Percentiles rank a stretch among this genome's conserved stretches.
phyloP scores from a whole-genome alignment of 768 basidiomycete species.

The Daedalea quercina region DNA sequence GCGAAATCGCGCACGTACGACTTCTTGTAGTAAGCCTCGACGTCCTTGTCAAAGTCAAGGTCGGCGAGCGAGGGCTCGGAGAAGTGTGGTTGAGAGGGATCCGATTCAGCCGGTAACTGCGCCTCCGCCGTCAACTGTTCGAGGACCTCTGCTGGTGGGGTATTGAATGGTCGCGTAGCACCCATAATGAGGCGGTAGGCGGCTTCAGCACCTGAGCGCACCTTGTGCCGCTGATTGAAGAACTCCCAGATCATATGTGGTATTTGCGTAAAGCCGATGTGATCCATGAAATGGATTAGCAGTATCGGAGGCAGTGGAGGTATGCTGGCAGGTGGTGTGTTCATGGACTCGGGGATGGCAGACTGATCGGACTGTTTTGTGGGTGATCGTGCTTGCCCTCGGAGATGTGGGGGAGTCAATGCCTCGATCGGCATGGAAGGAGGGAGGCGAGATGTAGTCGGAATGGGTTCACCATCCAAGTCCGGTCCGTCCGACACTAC shows the following conservation, averaged over 20 bases:
- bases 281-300: constrained; percentile 65
- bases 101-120: constrained; percentile 12
- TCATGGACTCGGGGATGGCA: constrained; percentile 26
- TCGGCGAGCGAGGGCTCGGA: constrained; percentile 36
- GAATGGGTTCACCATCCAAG: constrained; percentile 32
- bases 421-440: constrained; percentile 24
- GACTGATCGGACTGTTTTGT: constrained; percentile 14
- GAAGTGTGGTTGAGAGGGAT: constrained; percentile 12
- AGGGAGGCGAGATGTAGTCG: constrained; percentile 32
- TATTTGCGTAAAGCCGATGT: constrained; percentile 77
- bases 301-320: constrained; percentile 77
- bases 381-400: constrained; percentile 17
- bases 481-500: constrained; percentile 19
- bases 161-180: constrained; percentile 49
- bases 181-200: constrained; percentile 68
- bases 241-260: constrained; percentile 89
- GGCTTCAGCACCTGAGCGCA: constrained; percentile 74
- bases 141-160: constrained; percentile 12
- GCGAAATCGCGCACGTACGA: constrained; percentile 43
- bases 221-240: constrained; percentile 83
- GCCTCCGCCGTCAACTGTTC: constrained; percentile 18
- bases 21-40: constrained; percentile 65
- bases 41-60: constrained; percentile 64
- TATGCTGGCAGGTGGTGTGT: constrained; percentile 47
- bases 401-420: constrained; percentile 21